A percentile compares a stretch with the other conserved stretches of the same genome.
Conservation (phyloP, 2,329 filamentous ascomycete species). For the Alternaria arborescens region DNA sequence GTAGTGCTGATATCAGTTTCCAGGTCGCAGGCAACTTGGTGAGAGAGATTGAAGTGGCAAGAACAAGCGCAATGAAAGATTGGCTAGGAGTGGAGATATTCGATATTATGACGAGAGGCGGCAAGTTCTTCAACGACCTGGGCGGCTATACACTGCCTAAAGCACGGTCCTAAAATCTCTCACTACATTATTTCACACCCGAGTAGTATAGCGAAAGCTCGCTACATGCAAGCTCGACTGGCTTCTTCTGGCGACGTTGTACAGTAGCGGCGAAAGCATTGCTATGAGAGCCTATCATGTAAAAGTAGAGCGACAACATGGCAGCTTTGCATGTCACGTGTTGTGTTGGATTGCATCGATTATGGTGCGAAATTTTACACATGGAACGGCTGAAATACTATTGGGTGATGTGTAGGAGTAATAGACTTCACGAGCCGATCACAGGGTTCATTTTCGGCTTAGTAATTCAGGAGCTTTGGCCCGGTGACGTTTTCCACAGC, state of each 20-base stretch:
- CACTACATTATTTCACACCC: neutral
- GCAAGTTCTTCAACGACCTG: conserved; percentile 47
- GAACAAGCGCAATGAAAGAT: conserved; percentile 33
- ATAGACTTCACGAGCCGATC: conserved; percentile 30
- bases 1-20: neutral
- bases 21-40: conserved; percentile 42
- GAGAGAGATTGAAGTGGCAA: conserved; percentile 42
- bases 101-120: conserved; percentile 42
- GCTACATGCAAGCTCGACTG: neutral
- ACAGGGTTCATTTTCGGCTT: conserved; percentile 14
- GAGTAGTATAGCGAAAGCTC: neutral
- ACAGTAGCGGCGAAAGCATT: neutral
- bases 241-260: neutral
- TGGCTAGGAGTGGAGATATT: conserved; percentile 50
- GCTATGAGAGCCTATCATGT: neutral
- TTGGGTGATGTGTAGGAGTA: conserved; percentile 22
- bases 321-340: neutral
- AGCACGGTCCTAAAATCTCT: conserved; percentile 18
- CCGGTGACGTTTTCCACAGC: conserved; percentile 35
- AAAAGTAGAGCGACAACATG: neutral
- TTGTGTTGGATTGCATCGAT: neutral
- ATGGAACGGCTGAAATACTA: neutral
- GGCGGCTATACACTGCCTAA: conserved; percentile 49
- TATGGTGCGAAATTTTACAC: neutral
- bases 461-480: conserved; percentile 29